Evolutionary conservation across 495 filamentous ascomycete genomes (phyloP), one percentile per base, ranked within the genome.

Genomic region (Rusavskia elegans): DNA sequence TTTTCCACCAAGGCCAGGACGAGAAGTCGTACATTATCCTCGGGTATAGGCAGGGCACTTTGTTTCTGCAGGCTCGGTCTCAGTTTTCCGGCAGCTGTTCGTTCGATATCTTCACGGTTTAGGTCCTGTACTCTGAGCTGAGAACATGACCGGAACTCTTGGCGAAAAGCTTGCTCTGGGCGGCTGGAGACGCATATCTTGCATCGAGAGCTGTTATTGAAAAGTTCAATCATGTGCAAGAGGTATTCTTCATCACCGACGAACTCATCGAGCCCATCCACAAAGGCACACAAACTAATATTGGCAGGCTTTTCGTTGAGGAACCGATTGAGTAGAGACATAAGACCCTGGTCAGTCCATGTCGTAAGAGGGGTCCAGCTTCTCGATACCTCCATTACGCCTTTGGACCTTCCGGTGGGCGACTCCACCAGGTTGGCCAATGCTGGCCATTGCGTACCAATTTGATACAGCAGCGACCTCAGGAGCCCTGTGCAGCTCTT

Each of bases 251-350:
- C 51, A 25, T 53, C 51, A 7, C 51, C 51, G 4, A 14, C 20
- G 25, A 46, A 73, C 46, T 76, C 72, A 46, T 74, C 72, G 0
- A 75, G 55, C 1, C 72, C 72, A 54, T 76, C 73, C 17, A 76
- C 64, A 37, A 73, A 67, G 45, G 74, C 67, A 51, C 65, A 74
- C 14, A 74, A 48, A 23, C 16, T 36, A 16, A 55, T 19, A 38
- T 27, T 41, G 1, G 29, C 27, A 37, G 45, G n/a, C 27, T 44
- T 52, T 5, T 35, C 11, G 17, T 29, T 7, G 2, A 51, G 49
- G 23, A 63, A 49, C 11, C 38, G 51, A 17, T 57, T 40, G 17
- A 61, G 58, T 13, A 51, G 51, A 5, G 36, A 20, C 8, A 41
- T n/a, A 42, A 59, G 42, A 11, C 49, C 6, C 36, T 51, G n/a